These are phyloP conservation scores for Fonsecaea pedrosoi DNA, from an alignment of 2,329 filamentous ascomycete species.

Conservation along the genomic window DNA sequence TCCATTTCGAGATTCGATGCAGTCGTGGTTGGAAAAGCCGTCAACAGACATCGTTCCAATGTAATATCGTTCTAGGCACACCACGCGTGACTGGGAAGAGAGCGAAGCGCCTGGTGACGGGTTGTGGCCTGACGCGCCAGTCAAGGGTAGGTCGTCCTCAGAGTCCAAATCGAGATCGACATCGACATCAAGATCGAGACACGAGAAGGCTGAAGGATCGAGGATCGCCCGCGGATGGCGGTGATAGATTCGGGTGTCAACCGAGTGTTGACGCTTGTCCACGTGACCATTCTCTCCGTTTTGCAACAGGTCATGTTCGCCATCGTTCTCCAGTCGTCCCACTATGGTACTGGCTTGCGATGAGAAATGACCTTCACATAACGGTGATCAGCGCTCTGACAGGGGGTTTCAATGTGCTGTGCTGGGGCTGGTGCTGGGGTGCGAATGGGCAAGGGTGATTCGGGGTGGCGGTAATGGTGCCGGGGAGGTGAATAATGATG, in stretches of 20 bases:
- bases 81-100: slow-evolving; percentile 6
- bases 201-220: neutral
- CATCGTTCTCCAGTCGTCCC: slow-evolving; percentile 27
- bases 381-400: slow-evolving; percentile 38
- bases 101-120: neutral
- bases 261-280: slow-evolving; percentile 25
- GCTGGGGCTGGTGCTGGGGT: slow-evolving; percentile 32
- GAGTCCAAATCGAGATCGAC: neutral
- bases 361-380: slow-evolving; percentile 36
- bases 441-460: slow-evolving; percentile 24
- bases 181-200: neutral
- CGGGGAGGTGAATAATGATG: slow-evolving; percentile 32
- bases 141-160: neutral
- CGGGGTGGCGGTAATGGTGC: slow-evolving; percentile 30
- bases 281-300: slow-evolving; percentile 30
- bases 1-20: neutral
- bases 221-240: neutral
- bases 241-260: slow-evolving; percentile 7
- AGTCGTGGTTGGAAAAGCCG: neutral
- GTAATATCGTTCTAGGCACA: neutral
- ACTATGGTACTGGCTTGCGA: slow-evolving; percentile 33
- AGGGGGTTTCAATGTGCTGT: slow-evolving; percentile 30
- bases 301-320: slow-evolving; percentile 26
- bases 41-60: neutral
- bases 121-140: neutral